Base-by-base conservation (phyloP, 2,329 filamentous ascomycete genomes). In the Aspergillus vadensis region DNA sequence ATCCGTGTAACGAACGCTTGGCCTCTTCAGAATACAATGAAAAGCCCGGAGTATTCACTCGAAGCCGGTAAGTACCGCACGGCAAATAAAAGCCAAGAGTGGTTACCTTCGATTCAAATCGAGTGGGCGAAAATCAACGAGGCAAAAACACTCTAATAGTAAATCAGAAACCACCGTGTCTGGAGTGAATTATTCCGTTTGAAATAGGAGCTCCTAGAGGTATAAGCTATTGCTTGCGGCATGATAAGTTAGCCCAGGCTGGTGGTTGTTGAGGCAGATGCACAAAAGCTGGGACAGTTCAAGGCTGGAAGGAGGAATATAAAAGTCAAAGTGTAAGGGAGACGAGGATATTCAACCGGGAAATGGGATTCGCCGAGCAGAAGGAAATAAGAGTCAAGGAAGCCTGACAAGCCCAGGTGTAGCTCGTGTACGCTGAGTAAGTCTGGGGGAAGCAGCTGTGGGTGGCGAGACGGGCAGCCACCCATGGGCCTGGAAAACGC, bases 211-310 rank as follows among this genome's bases (percentile, higher is more conserved):
- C 25, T 53, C 54, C 30, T 50, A n/a, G 44, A 47, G 52, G 32
- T 64, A 62, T 60, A 50, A 39, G 56, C 62, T 63, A 12, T 55
- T 41, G 44, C 47, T 56, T 21, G 52, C 19, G 14, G 43, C 43
- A 50, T 43, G 12, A 43, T 48, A 14, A 60, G 55, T 65, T 56
- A 65, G 63, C 59, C n/a, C 30, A 50, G 14, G 15, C 17, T 58
- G 48, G 19, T 30, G 8, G 15, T 30, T 23, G 23, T 15, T 25
- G 44, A 6, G 48, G 27, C 27, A n/a, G 41, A 38, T 6, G 25
- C 14, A 39, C 30, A 38, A 32, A 9, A 6, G 8, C 12, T 19
- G 32, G 43, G 25, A 17, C 41, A 49, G 6, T 14, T 5, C 23
- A 54, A 14, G 23, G 43, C 19, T 7, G 10, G 36, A 23, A 15